Conservation (phyloP, 1,139 yeast genomes). For the Komagataea norvegica region DNA sequence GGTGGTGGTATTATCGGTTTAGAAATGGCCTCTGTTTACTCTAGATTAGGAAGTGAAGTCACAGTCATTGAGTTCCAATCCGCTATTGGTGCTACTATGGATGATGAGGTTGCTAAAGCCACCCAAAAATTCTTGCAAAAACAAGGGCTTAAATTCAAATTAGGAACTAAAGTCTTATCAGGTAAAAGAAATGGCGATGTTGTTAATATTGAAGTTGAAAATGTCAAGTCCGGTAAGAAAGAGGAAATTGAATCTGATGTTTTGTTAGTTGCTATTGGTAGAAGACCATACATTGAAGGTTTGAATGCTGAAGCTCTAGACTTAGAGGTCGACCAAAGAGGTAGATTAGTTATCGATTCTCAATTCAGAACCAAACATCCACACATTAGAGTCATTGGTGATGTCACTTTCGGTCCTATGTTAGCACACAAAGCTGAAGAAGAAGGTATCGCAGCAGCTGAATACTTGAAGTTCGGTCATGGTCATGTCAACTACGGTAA, state of each 20-base stretch:
- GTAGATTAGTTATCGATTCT: constrained; percentile 90
- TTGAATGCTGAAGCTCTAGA: constrained; percentile 86
- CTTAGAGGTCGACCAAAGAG: constrained; percentile 83
- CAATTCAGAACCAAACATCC: constrained; percentile 89
- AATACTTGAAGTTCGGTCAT: constrained; percentile 85
- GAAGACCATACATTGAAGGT: constrained; percentile 95
- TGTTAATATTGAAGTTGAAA: constrained; percentile 85
- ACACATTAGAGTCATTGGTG: constrained; percentile 97
- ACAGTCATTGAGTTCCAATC: constrained; percentile 89
- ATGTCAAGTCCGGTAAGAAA: constrained; percentile 79
- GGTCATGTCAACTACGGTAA: constrained; percentile 98
- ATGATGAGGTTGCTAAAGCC: constrained; percentile 85
- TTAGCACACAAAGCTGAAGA: constrained; percentile 99
- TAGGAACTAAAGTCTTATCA: constrained; percentile 83
- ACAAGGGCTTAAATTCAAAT: constrained; percentile 93
- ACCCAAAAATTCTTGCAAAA: constrained; percentile 86
- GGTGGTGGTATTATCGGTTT: constrained; percentile 99
- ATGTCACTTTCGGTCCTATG: constrained; percentile 98
- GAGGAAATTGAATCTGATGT: constrained; percentile 86
- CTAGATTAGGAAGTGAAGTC: constrained; percentile 93
- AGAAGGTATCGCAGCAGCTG: constrained; percentile 98
- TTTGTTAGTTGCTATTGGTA: constrained; percentile 93
- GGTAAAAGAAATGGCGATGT: constrained; percentile 86
- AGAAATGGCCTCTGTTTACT: constrained; percentile 98
- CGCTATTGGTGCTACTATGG: constrained; percentile 96